Conservation (phyloP, 2,329 filamentous ascomycete species). For the Cladosporium sp. region DNA sequence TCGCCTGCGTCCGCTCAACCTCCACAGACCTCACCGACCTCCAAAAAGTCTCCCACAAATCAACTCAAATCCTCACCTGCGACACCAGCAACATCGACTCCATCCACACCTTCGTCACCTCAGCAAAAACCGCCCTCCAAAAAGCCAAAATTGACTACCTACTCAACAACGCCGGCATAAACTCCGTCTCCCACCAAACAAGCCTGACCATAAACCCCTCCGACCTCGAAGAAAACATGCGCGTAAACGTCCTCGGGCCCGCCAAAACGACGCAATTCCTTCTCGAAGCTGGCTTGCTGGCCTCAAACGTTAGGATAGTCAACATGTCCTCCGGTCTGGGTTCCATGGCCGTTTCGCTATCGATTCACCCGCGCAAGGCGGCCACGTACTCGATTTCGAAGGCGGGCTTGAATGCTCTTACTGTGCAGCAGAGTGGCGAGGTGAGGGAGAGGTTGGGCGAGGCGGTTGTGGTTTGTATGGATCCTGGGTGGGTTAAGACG, state of each 20-base stretch:
- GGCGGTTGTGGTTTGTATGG: conserved; percentile 36
- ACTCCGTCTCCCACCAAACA: conserved; percentile 33
- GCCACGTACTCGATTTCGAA: conserved; percentile 41
- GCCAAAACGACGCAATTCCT: conserved; percentile 42
- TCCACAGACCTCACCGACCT: conserved; percentile 28
- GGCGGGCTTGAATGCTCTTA: conserved; percentile 42
- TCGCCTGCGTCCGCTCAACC: conserved; percentile 36
- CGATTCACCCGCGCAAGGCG: conserved; percentile 29
- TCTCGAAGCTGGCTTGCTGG: conserved; percentile 22
- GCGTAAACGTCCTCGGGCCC: conserved; percentile 45
- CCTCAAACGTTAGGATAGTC: conserved; percentile 29
- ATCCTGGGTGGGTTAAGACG: conserved; percentile 43
- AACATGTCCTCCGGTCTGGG: conserved; percentile 34
- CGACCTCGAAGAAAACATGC: conserved; percentile 38
- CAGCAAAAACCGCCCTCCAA: conserved; percentile 27
- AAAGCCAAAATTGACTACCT: conserved; percentile 38
- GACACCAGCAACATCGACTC: conserved; percentile 35
- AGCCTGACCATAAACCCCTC: conserved; percentile 36
- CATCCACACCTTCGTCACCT: conserved; percentile 32
- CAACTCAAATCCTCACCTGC: conserved; percentile 39
- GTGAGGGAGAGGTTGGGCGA: conserved; percentile 31
- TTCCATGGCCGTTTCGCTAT: conserved; percentile 28
- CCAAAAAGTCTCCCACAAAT: conserved; percentile 23
- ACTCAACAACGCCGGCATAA: conserved; percentile 41
- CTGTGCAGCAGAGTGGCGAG: conserved; percentile 37